Evolutionary conservation across 768 basidiomycete genomes (phyloP), one percentile per base, ranked within the genome.

Genomic region (Royoungia palumana): DNA sequence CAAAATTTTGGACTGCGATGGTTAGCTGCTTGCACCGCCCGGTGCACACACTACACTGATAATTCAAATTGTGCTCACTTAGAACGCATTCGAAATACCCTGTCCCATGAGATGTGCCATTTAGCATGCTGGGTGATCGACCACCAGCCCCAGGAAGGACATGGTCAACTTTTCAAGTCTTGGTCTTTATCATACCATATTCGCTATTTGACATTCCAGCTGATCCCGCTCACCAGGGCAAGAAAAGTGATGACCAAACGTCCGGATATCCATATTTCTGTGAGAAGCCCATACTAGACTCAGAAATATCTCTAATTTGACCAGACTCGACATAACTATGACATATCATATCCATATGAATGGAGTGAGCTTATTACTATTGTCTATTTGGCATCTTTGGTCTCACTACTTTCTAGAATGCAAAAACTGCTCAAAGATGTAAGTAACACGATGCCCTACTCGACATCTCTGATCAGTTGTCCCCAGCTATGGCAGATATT

Each of bases 71-170:
- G 22, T n/a, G 9, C 35, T 34, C 3, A n/a, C 47, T 27, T 49
- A 93, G 91, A 89, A 46, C 80, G 89, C 34, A 85, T 94, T 41
- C 75, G 85, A 30, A 84, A 86, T 59, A 94, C 91, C 1, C 69
- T 94, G 12, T 82, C 88, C 25, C 92, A 94, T 57, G 92, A 94
- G 65, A 92, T 94, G 90, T 94, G 91, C 58, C 92, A 94, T 70
- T 67, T 94, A 28, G 92, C 92, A 3, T 80, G 80, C 47, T 94
- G 91, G 91, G 71, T 89, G 20, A 88, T 94, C 47, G 80, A 86
- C 61, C 70, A 76, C 16, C 75, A 81, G 10, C 77, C 83, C 5
- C 80, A 80, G 49, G 88, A 89, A 63, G 78, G 76, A 7, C 90
- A 94, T 56, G 90, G 90, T 7, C 73, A 68, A 36, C 67, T 81